These are phyloP conservation scores for Ganoderma resinaceum DNA, from an alignment of 1,284 basidiomycete genomes.

Conservation along the genomic window DNA sequence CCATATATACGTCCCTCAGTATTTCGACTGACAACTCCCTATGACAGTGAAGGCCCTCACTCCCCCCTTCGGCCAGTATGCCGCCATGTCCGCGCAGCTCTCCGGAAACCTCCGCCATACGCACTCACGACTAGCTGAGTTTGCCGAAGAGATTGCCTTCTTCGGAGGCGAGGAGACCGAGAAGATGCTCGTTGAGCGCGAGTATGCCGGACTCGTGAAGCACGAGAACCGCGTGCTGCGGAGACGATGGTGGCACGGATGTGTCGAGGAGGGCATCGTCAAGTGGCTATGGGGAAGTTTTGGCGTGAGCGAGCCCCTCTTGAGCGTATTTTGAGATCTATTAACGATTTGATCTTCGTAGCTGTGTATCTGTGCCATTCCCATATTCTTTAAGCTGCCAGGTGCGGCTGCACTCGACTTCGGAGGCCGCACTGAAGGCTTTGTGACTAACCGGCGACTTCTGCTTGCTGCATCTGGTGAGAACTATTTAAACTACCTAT, in stretches of 20 bases:
- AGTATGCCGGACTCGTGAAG: constrained; percentile 88
- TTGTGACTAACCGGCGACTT: constrained; percentile 93
- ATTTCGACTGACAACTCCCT: not conserved
- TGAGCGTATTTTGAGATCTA: not conserved
- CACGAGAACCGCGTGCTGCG: constrained; percentile 89
- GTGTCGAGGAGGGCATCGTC: constrained; percentile 94
- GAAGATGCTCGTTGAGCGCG: constrained; percentile 92
- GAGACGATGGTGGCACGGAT: constrained; percentile 90
- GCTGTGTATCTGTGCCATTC: constrained; percentile 93
- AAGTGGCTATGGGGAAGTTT: constrained; percentile 99
- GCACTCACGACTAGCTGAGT: constrained; percentile 93
- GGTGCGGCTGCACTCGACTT: constrained; percentile 76
- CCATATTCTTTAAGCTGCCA: constrained; percentile 91
- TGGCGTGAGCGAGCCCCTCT: constrained; percentile 60
- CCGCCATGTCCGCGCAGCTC: constrained; percentile 85
- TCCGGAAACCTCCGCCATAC: constrained; percentile 90
- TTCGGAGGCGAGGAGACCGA: constrained; percentile 92
- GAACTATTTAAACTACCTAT: not conserved
- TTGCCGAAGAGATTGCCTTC: constrained; percentile 94
- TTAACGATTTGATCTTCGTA: constrained; percentile 38
- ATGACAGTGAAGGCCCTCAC: constrained; percentile 81
- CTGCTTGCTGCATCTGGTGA: constrained; percentile 82
- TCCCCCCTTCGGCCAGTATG: constrained; percentile 94
- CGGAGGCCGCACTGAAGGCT: constrained; percentile 89
- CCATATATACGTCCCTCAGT: not conserved